Evolutionary conservation across 306 rosid genomes (phyloP), one percentile per base, ranked within the genome.

Genomic region (Pyrus betulifolia): DNA sequence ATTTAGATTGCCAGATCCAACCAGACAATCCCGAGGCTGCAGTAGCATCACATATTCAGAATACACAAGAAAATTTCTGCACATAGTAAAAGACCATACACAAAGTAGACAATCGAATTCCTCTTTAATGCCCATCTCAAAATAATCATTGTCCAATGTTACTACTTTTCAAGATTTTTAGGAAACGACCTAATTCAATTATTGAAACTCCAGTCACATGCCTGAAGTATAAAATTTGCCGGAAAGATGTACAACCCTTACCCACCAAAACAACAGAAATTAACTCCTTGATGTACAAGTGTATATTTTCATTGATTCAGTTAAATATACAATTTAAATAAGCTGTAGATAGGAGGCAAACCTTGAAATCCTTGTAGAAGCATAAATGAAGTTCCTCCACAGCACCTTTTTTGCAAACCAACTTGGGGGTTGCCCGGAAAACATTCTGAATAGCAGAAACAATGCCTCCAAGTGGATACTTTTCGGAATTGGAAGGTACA

Each of bases 391-490:
- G 91, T 87, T 95, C 99, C 88, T 85, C 77, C 69, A 95, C 40
- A 19, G 96, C 74, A 77, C 71, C 99, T 33, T 82, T 78, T 64
- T 84, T 81, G 89, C 99, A 95, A 69, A 58, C 58, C 64, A 95
- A 70, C 84, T 8, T 21, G 69, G 99, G 99, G 82, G 99, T 79
- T 57, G 75, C 31, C 22, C 83, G 96, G 86, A 91, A 95, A 84
- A 93, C 97, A 85, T 95, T 95, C 88, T 95, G 87, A 78, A 95
- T 86, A 79, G 99, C 93, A 72, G 98, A 74, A 70, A 92, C 70
- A 81, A 92, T 89, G 83, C 98, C 99, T 76, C 98, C 96, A 66
- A 88, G 87, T 57, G 99, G 98, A 85, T 95, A 95, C 72, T 88
- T 92, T 79, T 95, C 97, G 42, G 92, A 76, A 83, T 95, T 88